Evolutionary conservation across 2,329 filamentous ascomycete species (phyloP).

Genomic region (Aspergillus sp.): DNA sequence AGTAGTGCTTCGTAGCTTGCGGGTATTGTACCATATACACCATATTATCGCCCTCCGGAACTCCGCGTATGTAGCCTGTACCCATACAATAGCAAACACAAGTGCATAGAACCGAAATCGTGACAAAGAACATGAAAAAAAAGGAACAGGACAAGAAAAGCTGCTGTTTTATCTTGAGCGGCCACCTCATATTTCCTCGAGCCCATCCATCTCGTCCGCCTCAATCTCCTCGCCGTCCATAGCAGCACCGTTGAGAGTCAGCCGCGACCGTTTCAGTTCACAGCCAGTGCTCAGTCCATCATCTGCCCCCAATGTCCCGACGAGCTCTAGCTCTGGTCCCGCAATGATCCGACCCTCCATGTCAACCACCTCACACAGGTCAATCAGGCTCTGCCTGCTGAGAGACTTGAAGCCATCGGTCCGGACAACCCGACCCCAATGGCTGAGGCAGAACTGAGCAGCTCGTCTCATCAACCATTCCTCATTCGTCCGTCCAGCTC

Average conservation of each 20-base stretch:
- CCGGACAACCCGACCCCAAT: constrained; percentile 93
- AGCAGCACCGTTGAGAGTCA: constrained; percentile 31
- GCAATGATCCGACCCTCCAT: constrained; percentile 88
- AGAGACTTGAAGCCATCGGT: constrained; percentile 84
- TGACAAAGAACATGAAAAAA: constrained; percentile 8
- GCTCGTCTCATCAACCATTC: constrained; percentile 91
- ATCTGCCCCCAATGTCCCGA: constrained; percentile 56
- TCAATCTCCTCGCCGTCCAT: constrained; percentile 48
- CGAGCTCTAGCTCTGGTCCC: constrained; percentile 76
- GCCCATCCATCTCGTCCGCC: constrained; percentile 53
- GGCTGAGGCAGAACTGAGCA: constrained; percentile 83
- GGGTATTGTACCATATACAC: background rate
- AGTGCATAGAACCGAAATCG: constrained; percentile 6
- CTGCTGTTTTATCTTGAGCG: background rate
- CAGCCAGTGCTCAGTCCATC: constrained; percentile 47
- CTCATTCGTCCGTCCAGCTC: constrained; percentile 85
- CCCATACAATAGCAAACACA: constrained; percentile 1
- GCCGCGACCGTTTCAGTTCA: constrained; percentile 36
- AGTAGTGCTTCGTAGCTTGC: background rate
- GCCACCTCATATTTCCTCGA: constrained; percentile 41
- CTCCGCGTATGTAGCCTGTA: constrained; percentile 6
- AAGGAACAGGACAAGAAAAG: background rate
- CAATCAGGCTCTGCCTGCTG: constrained; percentile 78
- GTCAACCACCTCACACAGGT: constrained; percentile 91
- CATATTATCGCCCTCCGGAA: constrained; percentile 3